Conservation (phyloP, 2,329 filamentous ascomycete genomes). For the Colletotrichum trifolii region DNA sequence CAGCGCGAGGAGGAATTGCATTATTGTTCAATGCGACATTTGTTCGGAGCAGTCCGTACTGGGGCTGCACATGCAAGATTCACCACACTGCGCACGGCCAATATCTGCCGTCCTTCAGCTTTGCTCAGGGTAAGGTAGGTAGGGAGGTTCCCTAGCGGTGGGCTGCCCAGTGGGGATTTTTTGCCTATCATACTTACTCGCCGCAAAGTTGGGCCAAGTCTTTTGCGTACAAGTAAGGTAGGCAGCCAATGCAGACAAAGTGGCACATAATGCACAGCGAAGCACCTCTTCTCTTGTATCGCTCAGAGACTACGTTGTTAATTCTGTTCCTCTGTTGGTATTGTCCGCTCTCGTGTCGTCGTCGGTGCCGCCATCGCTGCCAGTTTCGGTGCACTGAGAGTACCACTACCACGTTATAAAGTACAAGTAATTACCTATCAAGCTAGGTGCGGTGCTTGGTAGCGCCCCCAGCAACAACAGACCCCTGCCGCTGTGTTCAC, state of each 20-base stretch:
- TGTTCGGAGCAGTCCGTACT: neutral
- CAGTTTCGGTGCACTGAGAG: too few relatives aligned
- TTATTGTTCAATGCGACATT: slow-evolving; percentile 4
- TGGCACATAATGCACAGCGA: too few relatives aligned
- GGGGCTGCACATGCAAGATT: slow-evolving; percentile 27
- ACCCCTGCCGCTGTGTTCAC: slow-evolving; percentile 11
- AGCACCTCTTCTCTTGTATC: too few relatives aligned
- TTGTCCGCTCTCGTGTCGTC: too few relatives aligned
- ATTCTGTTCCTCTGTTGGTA: too few relatives aligned
- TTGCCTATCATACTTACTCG: neutral
- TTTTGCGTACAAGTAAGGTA: too few relatives aligned
- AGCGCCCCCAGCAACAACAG: slow-evolving; percentile 35
- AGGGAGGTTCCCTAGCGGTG: neutral
- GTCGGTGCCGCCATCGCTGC: too few relatives aligned
- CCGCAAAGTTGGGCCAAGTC: too few relatives aligned
- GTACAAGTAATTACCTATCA: too few relatives aligned
- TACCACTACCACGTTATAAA: too few relatives aligned
- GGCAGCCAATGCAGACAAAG: too few relatives aligned
- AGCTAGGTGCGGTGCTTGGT: neutral
- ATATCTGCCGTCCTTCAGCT: neutral
- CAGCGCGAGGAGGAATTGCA: neutral
- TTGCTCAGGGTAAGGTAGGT: neutral
- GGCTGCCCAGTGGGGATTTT: slow-evolving; percentile 11
- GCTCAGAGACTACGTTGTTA: too few relatives aligned
- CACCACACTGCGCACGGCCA: neutral